Evolutionary conservation across 768 basidiomycete genomes (phyloP).

Genomic region (Kwoniella pini): DNA sequence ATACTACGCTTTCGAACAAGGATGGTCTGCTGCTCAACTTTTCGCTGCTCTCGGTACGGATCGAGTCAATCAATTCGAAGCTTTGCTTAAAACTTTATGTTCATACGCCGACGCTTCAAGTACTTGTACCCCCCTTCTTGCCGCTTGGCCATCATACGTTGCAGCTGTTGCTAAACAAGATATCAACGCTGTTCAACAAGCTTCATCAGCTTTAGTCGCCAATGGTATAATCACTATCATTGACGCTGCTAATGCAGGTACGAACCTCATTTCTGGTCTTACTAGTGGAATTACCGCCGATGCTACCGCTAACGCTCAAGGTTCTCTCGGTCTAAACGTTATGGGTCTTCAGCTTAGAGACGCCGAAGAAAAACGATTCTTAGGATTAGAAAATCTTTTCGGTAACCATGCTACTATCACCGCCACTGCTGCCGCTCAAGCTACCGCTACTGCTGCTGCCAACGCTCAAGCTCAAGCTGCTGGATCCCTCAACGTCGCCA

Average conservation of each 20-base stretch:
- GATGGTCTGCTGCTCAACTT: constrained; percentile 26
- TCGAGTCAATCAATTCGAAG: constrained; percentile 24
- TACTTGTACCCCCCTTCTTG: constrained; percentile 19
- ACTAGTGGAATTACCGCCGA: constrained; percentile 6
- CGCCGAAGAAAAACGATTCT: constrained; percentile 10
- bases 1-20: constrained; percentile 25
- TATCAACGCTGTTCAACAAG: neutral
- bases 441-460: constrained; percentile 7
- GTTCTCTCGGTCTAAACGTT: neutral
- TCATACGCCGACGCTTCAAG: constrained; percentile 6
- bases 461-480: constrained; percentile 13
- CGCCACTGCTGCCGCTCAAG: constrained; percentile 3
- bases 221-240: constrained; percentile 23
- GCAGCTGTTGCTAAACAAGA: constrained; percentile 12
- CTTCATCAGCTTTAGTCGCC: constrained; percentile 10
- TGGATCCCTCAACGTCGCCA: constrained; percentile 19
- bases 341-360: constrained; percentile 17
- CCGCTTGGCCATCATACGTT: constrained; percentile 19
- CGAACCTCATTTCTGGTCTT: neutral
- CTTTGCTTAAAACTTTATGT: constrained; percentile 11
- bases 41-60: constrained; percentile 28
- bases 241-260: constrained; percentile 21
- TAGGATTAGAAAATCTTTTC: constrained; percentile 20
- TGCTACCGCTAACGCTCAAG: constrained; percentile 3
- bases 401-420: neutral